These are phyloP conservation scores for Apophysomyces elegans DNA, from an alignment of 371 early-diverging fungal species.

Conservation along the genomic window DNA sequence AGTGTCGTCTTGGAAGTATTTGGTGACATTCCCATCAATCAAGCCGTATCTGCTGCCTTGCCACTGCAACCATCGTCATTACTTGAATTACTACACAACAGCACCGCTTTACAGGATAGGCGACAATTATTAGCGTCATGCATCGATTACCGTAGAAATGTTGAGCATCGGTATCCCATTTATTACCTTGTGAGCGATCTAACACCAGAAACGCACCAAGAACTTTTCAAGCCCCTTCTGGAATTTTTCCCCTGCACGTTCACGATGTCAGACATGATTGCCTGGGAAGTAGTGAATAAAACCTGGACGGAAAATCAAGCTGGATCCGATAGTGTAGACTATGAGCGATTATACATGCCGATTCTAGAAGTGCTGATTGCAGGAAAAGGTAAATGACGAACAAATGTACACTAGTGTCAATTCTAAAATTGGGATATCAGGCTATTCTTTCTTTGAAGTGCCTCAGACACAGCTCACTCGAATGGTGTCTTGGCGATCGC, in stretches of 20 bases:
- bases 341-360: conserved; percentile 20
- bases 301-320: conserved; percentile 17
- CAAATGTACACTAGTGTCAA: background rate
- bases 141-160: conserved; percentile 23
- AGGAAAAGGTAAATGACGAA: conserved; percentile 26
- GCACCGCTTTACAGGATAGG: background rate
- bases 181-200: conserved; percentile 28
- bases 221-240: conserved; percentile 23
- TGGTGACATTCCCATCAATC: conserved; percentile 39
- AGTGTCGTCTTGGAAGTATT: conserved; percentile 27
- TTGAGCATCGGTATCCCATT: conserved; percentile 29
- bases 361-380: conserved; percentile 35
- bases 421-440: conserved; percentile 2
- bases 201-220: conserved; percentile 13
- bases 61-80: conserved; percentile 26
- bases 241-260: conserved; percentile 36
- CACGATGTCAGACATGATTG: conserved; percentile 26
- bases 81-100: conserved; percentile 8
- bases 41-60: conserved; percentile 31
- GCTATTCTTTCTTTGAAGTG: conserved; percentile 37
- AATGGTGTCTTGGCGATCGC: conserved; percentile 27
- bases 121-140: conserved; percentile 26
- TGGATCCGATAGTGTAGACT: conserved; percentile 12
- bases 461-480: conserved; percentile 25
- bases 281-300: conserved; percentile 17